Evolutionary conservation across 257 asterid species (phyloP).

Genomic region (Solanum pinnatisectum): DNA sequence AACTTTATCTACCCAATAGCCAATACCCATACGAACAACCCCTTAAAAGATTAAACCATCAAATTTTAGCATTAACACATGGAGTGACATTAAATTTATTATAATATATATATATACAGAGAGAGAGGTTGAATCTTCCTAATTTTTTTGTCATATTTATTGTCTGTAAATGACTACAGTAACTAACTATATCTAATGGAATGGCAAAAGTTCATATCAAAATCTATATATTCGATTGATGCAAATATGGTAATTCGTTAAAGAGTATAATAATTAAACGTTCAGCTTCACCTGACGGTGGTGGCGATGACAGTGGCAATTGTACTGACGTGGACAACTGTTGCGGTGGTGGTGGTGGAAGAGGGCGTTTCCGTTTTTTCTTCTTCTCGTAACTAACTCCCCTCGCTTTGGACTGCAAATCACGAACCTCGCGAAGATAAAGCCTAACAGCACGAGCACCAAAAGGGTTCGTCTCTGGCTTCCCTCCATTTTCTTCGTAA

Average conservation of each 20-base stretch:
- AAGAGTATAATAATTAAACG: not conserved
- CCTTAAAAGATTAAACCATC: too few species aligned
- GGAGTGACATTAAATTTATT: too few species aligned
- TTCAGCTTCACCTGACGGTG: not conserved
- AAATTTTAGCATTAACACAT: too few species aligned
- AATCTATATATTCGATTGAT: not conserved
- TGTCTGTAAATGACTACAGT: not conserved
- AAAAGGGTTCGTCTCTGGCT: conserved; percentile 15
- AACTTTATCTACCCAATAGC: not conserved
- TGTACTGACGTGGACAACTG: not conserved
- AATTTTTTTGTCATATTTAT: too few species aligned
- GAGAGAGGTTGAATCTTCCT: too few species aligned
- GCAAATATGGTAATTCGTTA: not conserved
- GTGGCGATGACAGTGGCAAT: not conserved
- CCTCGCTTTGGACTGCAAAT: conserved; percentile 20
- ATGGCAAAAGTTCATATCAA: not conserved
- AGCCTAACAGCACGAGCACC: conserved; percentile 23
- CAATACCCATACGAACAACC: not conserved
- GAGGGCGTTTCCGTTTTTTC: conserved; percentile 1
- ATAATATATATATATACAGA: too few species aligned
- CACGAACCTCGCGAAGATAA: conserved; percentile 20
- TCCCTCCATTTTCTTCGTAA: conserved; percentile 18
- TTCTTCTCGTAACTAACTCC: conserved; percentile 18
- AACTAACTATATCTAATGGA: not conserved
- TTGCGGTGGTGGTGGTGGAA: not conserved